Conservation (phyloP, 306 rosid genomes). For the Sesbania bispinosa region DNA sequence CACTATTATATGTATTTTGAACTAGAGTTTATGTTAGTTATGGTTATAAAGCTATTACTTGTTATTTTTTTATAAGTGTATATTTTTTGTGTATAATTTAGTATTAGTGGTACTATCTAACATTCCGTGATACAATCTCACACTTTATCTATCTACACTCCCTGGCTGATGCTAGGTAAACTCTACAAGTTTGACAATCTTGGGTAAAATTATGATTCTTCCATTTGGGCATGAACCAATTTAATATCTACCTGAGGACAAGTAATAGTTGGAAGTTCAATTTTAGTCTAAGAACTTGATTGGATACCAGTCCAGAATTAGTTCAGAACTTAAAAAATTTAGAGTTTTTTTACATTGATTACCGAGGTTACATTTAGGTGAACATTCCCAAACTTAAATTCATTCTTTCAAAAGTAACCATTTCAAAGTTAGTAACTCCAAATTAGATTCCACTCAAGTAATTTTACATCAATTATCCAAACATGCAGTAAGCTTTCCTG, state of each 20-base stretch:
- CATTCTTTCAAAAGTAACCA: background rate
- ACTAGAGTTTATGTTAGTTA: background rate
- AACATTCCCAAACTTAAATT: background rate
- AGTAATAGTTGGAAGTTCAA: background rate
- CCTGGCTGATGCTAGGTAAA: background rate
- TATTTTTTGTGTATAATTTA: background rate
- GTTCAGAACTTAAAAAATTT: background rate
- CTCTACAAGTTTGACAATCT: background rate
- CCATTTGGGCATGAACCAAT: background rate
- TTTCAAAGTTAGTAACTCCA: constrained; percentile 1
- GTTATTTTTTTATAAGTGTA: background rate
- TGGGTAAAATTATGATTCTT: background rate
- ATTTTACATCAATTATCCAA: background rate
- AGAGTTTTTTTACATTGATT: background rate
- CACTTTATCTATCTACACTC: background rate
- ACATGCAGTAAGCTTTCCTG: background rate
- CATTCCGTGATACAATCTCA: background rate
- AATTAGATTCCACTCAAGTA: background rate
- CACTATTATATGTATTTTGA: background rate
- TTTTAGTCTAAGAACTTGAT: background rate
- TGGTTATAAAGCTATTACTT: background rate
- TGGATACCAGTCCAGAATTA: background rate
- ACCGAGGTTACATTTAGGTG: background rate
- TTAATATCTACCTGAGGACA: background rate
- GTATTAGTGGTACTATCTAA: background rate